Evolutionary conservation across 2,329 filamentous ascomycete genomes (phyloP), one percentile per base, ranked within the genome.

Genomic region (Xylariomycetidae sp.): DNA sequence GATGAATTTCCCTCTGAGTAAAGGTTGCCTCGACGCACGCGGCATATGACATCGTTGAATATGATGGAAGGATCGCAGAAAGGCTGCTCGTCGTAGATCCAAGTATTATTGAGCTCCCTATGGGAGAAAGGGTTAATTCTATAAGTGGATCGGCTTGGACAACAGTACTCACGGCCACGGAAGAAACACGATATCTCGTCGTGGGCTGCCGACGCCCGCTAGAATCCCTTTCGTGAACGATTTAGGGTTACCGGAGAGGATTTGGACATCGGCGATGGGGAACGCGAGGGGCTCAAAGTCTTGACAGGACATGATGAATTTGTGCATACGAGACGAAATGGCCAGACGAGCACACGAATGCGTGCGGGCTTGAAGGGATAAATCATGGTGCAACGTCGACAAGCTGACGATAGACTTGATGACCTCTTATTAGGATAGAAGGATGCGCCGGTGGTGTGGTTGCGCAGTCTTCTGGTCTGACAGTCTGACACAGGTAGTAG

Each of bases 71-170:
- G 26, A 30, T 55, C 48, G 30, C 56, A 61, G 30, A 43, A 46
- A 9, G 45, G 31, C 5, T 57, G 36, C 2, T 46, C 26, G 31
- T 57, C 47, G 39, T 60, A 59, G 17, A 59, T 48, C 42, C 48
- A 59, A 1, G 56, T 60, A 6, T 60, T 60, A 16, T 59, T 62
- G 12, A 62, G 33, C 9, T 62, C 56, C 3, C 57, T 61, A 31
- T 2, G 2, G n/a, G 8, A n/a, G n/a, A 8, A n/a, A 23, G n/a
- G 8, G 20, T 23, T n/a, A 23, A 23, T 23, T 23, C n/a, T n/a
- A 8, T n/a, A n/a, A n/a, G 20, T 8, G 8, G n/a, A 8, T 23
- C 8, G n/a, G n/a, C 20, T 23, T 8, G 8, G 20, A 23, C 20
- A 23, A 8, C 20, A 23, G 20, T 23, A 45, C 37, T 31, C 7